These are phyloP conservation scores for Marasmius fiardii DNA, from an alignment of 1,284 basidiomycete species.

Conservation along the genomic window DNA sequence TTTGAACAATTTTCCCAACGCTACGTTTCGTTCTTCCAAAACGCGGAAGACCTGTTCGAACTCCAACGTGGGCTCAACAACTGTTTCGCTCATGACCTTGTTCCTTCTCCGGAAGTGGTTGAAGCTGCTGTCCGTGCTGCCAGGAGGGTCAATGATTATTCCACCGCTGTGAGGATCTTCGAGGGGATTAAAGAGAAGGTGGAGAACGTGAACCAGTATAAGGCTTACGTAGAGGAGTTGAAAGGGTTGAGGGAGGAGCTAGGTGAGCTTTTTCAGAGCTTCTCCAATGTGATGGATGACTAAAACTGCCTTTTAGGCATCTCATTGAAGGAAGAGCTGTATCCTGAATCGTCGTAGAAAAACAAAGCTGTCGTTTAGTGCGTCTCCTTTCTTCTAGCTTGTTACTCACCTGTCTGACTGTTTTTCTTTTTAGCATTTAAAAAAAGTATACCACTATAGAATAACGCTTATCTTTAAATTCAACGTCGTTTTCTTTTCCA, in stretches of 20 bases:
- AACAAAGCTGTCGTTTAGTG: neutral
- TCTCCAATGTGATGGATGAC: neutral
- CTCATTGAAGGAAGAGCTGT: neutral
- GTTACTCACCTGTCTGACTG: no score
- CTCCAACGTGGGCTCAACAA: constrained; percentile 98
- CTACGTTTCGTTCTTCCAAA: no score
- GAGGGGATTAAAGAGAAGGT: constrained; percentile 93
- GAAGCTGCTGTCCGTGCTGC: constrained; percentile 89
- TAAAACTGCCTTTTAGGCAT: neutral
- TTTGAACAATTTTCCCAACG: constrained; percentile 94
- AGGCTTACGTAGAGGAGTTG: constrained; percentile 87
- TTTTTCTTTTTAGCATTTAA: no score
- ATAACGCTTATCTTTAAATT: no score
- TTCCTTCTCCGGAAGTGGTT: constrained; percentile 86
- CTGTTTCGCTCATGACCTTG: constrained; percentile 98
- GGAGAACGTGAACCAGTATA: constrained; percentile 92
- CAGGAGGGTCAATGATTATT: constrained; percentile 93
- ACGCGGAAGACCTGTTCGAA: constrained; percentile 94
- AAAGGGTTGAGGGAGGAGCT: constrained; percentile 85
- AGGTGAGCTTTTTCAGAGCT: constrained; percentile 61
- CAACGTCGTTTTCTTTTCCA: no score
- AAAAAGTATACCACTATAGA: no score
- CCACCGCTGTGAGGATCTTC: constrained; percentile 94
- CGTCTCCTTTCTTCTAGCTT: no score
- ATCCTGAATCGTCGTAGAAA: neutral